Evolutionary conservation across 2,329 filamentous ascomycete species (phyloP), one percentile per base, ranked within the genome.

Genomic region (Mycosphaerelloides madeirae): DNA sequence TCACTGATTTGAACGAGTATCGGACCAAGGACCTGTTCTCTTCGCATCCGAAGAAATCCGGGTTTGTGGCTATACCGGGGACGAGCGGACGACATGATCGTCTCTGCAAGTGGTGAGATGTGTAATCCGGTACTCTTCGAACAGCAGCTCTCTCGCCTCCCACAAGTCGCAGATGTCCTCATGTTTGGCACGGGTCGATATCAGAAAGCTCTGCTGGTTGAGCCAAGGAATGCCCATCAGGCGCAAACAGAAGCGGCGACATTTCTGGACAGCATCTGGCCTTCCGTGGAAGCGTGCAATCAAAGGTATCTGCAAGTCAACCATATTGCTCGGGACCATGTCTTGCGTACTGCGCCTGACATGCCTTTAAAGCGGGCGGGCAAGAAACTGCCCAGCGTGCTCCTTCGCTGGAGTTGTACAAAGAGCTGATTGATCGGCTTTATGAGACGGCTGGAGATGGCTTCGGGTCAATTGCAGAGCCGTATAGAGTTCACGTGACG

Each of bases 81-180:
- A 1, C 56, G 70, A 1, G 45, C 49, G 13, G 69, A 73, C 44
- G 70, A 74, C 51, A 60, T 71, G 1, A 64, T 74, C 22, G 63
- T 72, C 1, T 53, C 72, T 11, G 65, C 60, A 31, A 71, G 68
- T 46, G 69, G 69, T 1, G 62, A 68, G 35, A 74, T 73, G 44
- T 61, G 70, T 22, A 77, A 77, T 48, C 70, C 71, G 0, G 56
- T 71, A 3, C 66, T 61, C 3, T 70, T 19, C 33, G 35, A 38
- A 20, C 28, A 38, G 11, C 19, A n/a, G 16, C 19, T 44, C 33
- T 15, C 22, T 7, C 70, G 74, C 34, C 65, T 64, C n/a, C 64
- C 68, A 29, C 61, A 57, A 3, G 74, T 77, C 50, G 70, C 77
- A 52, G 63, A 74, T 0, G 69, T 66, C 0, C 54, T 78, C 3